Conservation (phyloP, 306 rosid genomes). For the Corylus avellana region DNA sequence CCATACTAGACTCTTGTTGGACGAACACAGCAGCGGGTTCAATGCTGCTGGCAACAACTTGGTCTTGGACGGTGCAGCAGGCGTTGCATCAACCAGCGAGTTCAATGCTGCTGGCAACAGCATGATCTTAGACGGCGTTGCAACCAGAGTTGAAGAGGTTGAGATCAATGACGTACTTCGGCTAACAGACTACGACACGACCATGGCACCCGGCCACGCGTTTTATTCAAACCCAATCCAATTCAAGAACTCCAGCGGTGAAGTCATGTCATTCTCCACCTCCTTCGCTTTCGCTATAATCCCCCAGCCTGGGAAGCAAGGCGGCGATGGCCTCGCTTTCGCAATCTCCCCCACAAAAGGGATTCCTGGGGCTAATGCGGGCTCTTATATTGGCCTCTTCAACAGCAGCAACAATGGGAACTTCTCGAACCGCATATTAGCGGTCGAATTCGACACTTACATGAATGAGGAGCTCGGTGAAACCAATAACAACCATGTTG, state of each 20-base stretch:
- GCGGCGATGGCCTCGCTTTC: too few species aligned
- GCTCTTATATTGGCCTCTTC: slow-evolving; percentile 36
- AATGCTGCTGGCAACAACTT: slow-evolving; percentile 28
- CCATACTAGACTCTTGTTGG: slow-evolving; percentile 10
- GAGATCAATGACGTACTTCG: slow-evolving; percentile 33
- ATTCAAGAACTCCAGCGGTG: slow-evolving; percentile 14
- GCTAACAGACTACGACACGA: slow-evolving; percentile 30
- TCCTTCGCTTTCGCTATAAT: slow-evolving; percentile 12
- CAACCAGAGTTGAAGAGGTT: slow-evolving; percentile 37
- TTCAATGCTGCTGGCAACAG: too few species aligned
- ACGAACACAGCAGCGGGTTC: slow-evolving; percentile 33
- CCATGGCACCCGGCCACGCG: slow-evolving; percentile 35
- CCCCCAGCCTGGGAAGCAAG: neutral
- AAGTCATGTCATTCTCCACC: slow-evolving; percentile 8
- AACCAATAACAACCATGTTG: slow-evolving; percentile 37
- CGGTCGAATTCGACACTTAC: slow-evolving; percentile 37
- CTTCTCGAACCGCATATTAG: slow-evolving; percentile 32
- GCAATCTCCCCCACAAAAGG: neutral
- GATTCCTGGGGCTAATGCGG: slow-evolving; percentile 6
- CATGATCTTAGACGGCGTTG: too few species aligned
- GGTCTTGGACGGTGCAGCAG: slow-evolving; percentile 42
- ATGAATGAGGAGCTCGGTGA: slow-evolving; percentile 31
- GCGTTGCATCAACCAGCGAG: too few species aligned
- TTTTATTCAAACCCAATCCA: slow-evolving; percentile 38
- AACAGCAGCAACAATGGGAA: slow-evolving; percentile 26